Evolutionary conservation across 2,329 filamentous ascomycete genomes (phyloP).

Genomic region (Sporothrix humicola): DNA sequence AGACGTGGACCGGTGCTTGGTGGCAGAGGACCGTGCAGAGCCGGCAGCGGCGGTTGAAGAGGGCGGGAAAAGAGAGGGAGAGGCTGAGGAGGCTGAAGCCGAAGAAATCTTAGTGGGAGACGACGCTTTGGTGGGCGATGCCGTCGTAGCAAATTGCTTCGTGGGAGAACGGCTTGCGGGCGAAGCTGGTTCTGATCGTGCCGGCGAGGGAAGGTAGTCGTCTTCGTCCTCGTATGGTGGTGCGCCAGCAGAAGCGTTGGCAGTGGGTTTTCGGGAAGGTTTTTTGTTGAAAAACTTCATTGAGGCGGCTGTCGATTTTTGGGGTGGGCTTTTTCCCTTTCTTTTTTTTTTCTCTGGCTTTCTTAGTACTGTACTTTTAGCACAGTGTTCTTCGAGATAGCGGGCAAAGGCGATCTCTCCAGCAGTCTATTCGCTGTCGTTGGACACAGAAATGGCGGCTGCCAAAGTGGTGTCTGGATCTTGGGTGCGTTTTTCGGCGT

Average conservation of each 20-base stretch:
- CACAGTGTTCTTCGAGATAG: neutral
- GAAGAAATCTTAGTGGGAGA: conserved; percentile 34
- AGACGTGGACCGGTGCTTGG: conserved; percentile 25
- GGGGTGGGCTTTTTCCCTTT: conserved; percentile 24
- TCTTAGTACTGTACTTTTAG: conserved; percentile 6
- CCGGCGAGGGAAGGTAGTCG: conserved; percentile 39
- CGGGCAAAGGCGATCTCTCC: neutral
- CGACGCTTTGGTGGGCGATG: conserved; percentile 32
- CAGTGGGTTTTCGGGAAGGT: conserved; percentile 53
- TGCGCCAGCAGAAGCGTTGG: conserved; percentile 41
- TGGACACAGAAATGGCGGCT: neutral
- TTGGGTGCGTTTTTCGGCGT: conserved; percentile 22
- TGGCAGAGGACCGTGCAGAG: conserved; percentile 39
- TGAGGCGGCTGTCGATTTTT: conserved; percentile 38
- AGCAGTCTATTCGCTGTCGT: conserved; percentile 12
- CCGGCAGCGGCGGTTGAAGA: conserved; percentile 29
- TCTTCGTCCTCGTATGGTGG: conserved; percentile 48
- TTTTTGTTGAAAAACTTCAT: conserved; percentile 63
- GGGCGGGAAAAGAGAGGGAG: conserved; percentile 15
- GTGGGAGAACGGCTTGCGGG: conserved; percentile 42
- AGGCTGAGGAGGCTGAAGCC: conserved; percentile 8
- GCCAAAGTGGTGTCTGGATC: neutral
- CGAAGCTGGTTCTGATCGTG: conserved; percentile 35
- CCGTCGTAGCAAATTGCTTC: conserved; percentile 41
- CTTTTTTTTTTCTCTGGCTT: conserved; percentile 24